Evolutionary conservation across 1,284 basidiomycete genomes (phyloP), one percentile per base, ranked within the genome.

Genomic region (Boletus semigastroideus): DNA sequence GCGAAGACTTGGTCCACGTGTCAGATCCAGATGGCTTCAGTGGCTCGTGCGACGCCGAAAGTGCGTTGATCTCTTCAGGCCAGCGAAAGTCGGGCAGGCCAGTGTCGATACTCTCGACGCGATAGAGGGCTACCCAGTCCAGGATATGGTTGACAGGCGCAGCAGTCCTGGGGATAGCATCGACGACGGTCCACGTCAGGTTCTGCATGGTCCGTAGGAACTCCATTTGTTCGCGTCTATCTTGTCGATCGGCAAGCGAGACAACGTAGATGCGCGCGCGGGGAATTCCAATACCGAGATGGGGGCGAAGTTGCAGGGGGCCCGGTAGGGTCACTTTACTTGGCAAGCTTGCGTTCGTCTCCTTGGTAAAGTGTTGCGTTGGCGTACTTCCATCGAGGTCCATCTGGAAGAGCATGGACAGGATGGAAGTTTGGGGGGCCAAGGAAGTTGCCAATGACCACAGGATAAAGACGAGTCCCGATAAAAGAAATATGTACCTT

Each of bases 111-210:
- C 49, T 42, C 33, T 58, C 42, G 43, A 49, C 46, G 37, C 79
- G 77, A 17, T 74, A 53, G 3, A 49, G 36, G 12, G 62, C 53
- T 1, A 87, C 77, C 57, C 72, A 72, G 19, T 71, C 58, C 52
- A 78, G 48, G 27, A 86, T 76, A 3, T 54, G 59, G 14, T 57
- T 30, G 19, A 84, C 69, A 7, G 74, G 50, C 2, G 66, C 52
- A 30, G 76, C 68, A 9, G 73, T 64, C 0, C 72, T 59, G 14
- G 66, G 55, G 1, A 75, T 62, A 12, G 82, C 84, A 49, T 81
- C 73, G n/a, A 78, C 52, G 58, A 83, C 78, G 2, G 72, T 74
- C 82, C 82, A 87, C 16, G 67, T 60, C 11, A 86, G 59, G 14
- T 65, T 72, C 37, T 54, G 61, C 14, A 33, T 47, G 22, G 41